These are phyloP conservation scores for Heritiera littoralis DNA, from an alignment of 345 rosid species.

Conservation along the genomic window DNA sequence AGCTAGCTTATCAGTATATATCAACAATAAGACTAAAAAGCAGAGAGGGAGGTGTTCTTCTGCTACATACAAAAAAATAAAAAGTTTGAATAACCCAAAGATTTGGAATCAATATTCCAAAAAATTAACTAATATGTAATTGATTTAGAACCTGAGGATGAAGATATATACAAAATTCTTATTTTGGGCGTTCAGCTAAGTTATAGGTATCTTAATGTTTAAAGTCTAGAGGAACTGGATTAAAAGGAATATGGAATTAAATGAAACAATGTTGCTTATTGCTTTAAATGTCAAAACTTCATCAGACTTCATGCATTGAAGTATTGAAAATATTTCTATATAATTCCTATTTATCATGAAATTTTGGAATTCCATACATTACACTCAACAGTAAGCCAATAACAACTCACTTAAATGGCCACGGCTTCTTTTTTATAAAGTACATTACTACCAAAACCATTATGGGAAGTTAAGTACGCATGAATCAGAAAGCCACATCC, in stretches of 20 bases:
- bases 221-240: background rate
- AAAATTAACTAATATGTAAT: background rate
- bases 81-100: background rate
- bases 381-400: background rate
- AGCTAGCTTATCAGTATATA: background rate
- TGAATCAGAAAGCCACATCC: background rate
- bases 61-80: background rate
- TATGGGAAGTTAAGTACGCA: background rate
- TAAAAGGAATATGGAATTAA: background rate
- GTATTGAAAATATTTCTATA: background rate
- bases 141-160: background rate
- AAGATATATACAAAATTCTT: background rate
- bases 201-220: background rate
- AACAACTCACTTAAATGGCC: background rate
- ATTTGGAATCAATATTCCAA: background rate
- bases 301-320: background rate
- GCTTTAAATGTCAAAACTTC: conserved; percentile 1
- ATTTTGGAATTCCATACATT: background rate
- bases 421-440: background rate
- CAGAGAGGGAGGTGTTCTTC: background rate
- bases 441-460: background rate
- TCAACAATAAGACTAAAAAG: background rate
- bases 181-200: background rate
- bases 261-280: conserved; percentile 6
- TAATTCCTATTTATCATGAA: background rate